Base-by-base conservation (phyloP, 1,284 basidiomycete genomes). In the Leccinum pseudoinsigne region DNA sequence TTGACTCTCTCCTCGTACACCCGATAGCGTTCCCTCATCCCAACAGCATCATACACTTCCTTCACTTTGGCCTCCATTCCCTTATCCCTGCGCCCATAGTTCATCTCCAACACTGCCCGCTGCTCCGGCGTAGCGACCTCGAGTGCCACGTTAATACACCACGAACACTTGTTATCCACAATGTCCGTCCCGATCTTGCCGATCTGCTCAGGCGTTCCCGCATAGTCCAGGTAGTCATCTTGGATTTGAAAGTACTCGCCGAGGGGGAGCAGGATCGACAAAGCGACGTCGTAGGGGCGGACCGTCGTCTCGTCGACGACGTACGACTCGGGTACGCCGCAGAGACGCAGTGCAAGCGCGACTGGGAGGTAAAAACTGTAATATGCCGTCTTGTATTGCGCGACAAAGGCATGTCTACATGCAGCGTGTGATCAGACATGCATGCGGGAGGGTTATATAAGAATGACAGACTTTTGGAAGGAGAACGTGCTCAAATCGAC, bases 171-270 rank as follows among this genome's bases (percentile, higher is more conserved):
- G 87, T 98, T 98, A 80, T 99, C 97, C 63, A 97, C 79, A 72
- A 99, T 99, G 77, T 99, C 97, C 21, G 97, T 98, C 38, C 97
- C 97, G 68, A 98, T 87, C 82, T 99, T 99, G 67, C 97, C 97
- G 61, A 98, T 93, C 69, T 93, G 86, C 79, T 96, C 94, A 0
- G 95, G 94, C 2, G 93, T 86, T 10, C 91, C 95, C 58, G 91
- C 91, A 75, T 89, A 97, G 79, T 99, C 97, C 68, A 99, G 87
- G 80, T 91, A 98, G 78, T 99, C 97, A 78, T 99, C 97, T 78
- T 99, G 97, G 58, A 98, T 86, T 80, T 99, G 97, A 88, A 98
- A 99, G 81, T 98, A 99, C 78, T 97, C 95, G 64, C 97, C 97
- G 65, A 98, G 85, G 9, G 94, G 94, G 61, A 99, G 80, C 57